Evolutionary conservation across 345 rosid genomes (phyloP), one percentile per base, ranked within the genome.

Genomic region (Erodium maritimum): DNA sequence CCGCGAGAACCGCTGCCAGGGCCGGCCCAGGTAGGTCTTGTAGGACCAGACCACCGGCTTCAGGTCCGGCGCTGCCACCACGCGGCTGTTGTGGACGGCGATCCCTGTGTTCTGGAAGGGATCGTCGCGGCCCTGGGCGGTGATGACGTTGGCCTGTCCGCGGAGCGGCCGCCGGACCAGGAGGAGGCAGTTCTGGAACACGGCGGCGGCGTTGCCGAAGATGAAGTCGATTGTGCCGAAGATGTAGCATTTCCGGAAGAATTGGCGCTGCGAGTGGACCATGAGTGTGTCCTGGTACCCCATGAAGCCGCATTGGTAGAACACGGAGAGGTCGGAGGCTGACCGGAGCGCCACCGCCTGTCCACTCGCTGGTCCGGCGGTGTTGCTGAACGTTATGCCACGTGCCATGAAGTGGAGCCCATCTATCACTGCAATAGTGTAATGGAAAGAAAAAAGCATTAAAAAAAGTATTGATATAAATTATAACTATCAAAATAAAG

Each of bases 291-390:
- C 97, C 62, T 90, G 97, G 71, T 80, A 80, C 17, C 97, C 97
- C 45, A 80, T 80, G 60, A 90, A 71, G 42, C 85, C 76, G 4
- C 90, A 86, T 18, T 79, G 84, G 61, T 83, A 90, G 80, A 83
- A 90, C 60, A 90, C 93, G 0, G 97, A 74, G 50, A 90, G 88
- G 62, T 90, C 97, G 0, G 97, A 90, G 56, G 88, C 77, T 23
- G 97, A 87, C 5, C 97, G 84, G 64, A 85, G 78, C 0, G 95
- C 88, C 13, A 90, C 97, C 0, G 97, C 97, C 68, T 90, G 97
- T 29, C 88, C 95, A 12, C 75, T 77, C 56, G 23, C 23, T 1
- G 88, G 88, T 1, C 97, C 95, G 0, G 95, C 97, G 4, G 79
- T 71, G 72, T 90, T 90, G 22, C 73, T 69, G 59, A 90, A 81